A percentile compares a stretch with the other conserved stretches of the same genome.
phyloP scores from a whole-genome alignment of 257 asterid species.

The Solanum gracilifrons region DNA sequence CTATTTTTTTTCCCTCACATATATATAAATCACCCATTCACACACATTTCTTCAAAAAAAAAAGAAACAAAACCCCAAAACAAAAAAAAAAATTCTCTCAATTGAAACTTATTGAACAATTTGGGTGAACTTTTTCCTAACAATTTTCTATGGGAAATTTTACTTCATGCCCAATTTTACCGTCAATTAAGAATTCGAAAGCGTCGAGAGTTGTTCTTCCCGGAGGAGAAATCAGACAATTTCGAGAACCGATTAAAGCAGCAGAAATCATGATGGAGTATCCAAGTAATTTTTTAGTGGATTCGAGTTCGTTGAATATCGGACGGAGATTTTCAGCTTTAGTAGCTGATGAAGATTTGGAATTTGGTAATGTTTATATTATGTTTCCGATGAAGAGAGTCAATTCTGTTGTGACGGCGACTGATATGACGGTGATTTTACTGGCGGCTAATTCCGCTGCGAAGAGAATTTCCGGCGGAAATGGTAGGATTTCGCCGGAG shows the following conservation, averaged over 20 bases:
- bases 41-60: background rate
- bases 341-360: constrained; percentile 43
- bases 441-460: constrained; percentile 28
- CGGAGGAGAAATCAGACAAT: constrained; percentile 25
- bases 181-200: constrained; percentile 5
- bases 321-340: constrained; percentile 35
- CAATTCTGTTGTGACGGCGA: constrained; percentile 29
- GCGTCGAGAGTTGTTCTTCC: constrained; percentile 26
- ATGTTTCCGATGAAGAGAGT: constrained; percentile 46
- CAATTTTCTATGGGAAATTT: constrained; percentile 18
- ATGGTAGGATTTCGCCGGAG: background rate
- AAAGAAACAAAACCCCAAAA: background rate
- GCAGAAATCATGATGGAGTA: constrained; percentile 32
- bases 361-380: constrained; percentile 29
- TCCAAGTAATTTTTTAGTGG: constrained; percentile 24
- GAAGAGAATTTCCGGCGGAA: constrained; percentile 16
- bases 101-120: background rate
- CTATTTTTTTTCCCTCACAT: background rate
- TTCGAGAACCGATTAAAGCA: constrained; percentile 15
- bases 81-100: background rate
- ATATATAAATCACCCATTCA: background rate
- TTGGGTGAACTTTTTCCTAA: background rate
- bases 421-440: constrained; percentile 31
- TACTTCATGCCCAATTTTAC: constrained; percentile 8
- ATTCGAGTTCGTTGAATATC: constrained; percentile 12